Conservation (phyloP, 305 asterid species). For the Lippia alba region DNA sequence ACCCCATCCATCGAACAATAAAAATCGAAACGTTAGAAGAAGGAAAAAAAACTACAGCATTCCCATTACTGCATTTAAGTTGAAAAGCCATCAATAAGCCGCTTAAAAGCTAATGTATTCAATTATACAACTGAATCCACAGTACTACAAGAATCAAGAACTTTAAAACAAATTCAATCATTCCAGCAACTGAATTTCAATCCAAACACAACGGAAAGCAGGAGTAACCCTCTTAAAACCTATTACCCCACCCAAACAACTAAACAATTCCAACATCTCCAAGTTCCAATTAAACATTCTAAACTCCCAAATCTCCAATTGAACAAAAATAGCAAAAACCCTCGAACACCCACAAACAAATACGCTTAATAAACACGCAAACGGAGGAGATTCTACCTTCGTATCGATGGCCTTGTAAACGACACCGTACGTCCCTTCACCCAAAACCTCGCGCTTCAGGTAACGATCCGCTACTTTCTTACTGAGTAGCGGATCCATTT, state of each 20-base stretch:
- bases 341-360: constrained; percentile 7
- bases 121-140: constrained; percentile 1
- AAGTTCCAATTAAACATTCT: not conserved
- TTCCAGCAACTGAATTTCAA: not conserved
- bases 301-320: not conserved
- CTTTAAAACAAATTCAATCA: constrained; percentile 4
- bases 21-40: not conserved
- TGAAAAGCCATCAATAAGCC: not conserved
- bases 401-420: constrained; percentile 87
- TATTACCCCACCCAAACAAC: constrained; percentile 4
- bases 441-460: constrained; percentile 79
- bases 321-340: not conserved
- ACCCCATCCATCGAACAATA: constrained; percentile 6
- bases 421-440: constrained; percentile 92
- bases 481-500: constrained; percentile 48
- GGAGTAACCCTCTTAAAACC: not conserved
- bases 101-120: not conserved
- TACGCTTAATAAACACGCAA: not conserved
- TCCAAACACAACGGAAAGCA: not conserved
- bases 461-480: constrained; percentile 92
- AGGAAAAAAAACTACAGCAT: not conserved
- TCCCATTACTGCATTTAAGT: not conserved
- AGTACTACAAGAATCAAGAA: not conserved
- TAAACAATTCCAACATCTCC: not conserved
- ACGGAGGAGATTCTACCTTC: constrained; percentile 49